phyloP scores from a whole-genome alignment of 495 filamentous ascomycete genomes.

The Friedmanniomyces endolithicus region DNA sequence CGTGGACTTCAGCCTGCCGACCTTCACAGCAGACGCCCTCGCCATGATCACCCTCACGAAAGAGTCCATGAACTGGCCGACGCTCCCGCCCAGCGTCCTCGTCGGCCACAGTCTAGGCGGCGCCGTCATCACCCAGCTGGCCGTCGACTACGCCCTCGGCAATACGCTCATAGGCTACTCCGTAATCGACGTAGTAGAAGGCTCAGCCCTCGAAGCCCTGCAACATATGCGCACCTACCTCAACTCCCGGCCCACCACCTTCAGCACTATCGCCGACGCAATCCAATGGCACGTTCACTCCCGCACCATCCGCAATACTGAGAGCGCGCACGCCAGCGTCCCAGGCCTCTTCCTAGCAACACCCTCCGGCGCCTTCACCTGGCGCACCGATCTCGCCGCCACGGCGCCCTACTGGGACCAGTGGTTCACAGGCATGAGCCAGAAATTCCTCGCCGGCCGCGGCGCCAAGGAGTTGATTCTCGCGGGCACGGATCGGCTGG shows the following conservation, averaged over 20 bases:
- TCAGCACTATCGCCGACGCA: conserved; percentile 58
- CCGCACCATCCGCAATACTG: conserved; percentile 73
- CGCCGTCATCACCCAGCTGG: conserved; percentile 82
- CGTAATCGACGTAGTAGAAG: conserved; percentile 93
- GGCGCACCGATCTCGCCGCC: conserved; percentile 71
- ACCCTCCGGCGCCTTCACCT: conserved; percentile 50
- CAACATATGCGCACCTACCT: conserved; percentile 90
- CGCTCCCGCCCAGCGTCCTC: conserved; percentile 61
- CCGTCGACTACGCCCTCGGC: conserved; percentile 52
- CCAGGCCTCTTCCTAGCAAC: conserved; percentile 57
- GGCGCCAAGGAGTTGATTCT: conserved; percentile 86
- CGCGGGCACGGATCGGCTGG: conserved; percentile 85
- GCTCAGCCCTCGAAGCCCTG: conserved; percentile 78
- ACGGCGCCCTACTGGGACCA: conserved; percentile 89
- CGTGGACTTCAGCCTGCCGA: conserved; percentile 33
- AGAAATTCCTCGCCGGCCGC: conserved; percentile 70
- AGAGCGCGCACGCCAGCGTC: conserved; percentile 74
- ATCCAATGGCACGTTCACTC: conserved; percentile 92
- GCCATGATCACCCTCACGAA: conserved; percentile 54
- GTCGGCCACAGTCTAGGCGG: conserved; percentile 94
- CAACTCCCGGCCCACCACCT: conserved; percentile 65
- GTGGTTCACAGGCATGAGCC: conserved; percentile 82
- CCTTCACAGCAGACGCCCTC: conserved; percentile 60
- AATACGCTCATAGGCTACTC: conserved; percentile 66
- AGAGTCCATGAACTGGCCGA: conserved; percentile 53